Percentiles rank a stretch among this genome's conserved stretches.
These are phyloP conservation scores for Leucosporidium creatinivorum DNA, from an alignment of 768 basidiomycete genomes.

Conservation along the genomic window DNA sequence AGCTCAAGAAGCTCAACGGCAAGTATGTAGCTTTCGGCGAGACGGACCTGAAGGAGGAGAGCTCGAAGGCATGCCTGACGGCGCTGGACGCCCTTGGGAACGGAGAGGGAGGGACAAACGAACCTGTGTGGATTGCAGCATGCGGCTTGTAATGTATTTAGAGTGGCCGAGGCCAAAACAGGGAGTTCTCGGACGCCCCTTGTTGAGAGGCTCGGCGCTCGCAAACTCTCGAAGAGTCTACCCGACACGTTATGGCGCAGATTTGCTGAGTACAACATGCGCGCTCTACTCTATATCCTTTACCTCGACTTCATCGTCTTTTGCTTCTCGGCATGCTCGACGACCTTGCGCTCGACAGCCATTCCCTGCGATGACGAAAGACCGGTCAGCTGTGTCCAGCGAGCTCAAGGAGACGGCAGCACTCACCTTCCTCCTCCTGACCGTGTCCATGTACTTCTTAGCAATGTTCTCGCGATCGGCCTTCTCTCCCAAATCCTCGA, in stretches of 20 bases:
- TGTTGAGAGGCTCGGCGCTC: too few relatives aligned
- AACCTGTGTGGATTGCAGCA: conserved; percentile 48
- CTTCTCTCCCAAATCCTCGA: conserved; percentile 95
- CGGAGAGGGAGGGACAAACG: conserved; percentile 40
- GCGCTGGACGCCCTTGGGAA: conserved; percentile 43
- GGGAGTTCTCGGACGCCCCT: too few relatives aligned
- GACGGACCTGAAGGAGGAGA: conserved; percentile 38
- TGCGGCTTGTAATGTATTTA: conserved; percentile 39
- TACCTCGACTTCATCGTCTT: conserved; percentile 57
- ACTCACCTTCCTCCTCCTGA: conserved; percentile 28
- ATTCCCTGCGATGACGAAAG: conserved; percentile 52
- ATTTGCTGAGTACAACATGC: too few relatives aligned
- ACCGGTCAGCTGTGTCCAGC: neutral
- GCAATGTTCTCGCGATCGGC: conserved; percentile 90
- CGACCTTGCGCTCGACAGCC: conserved; percentile 90
- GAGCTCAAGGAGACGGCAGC: neutral
- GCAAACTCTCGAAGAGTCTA: too few relatives aligned
- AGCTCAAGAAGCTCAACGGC: conserved; percentile 49
- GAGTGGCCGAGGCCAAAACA: too few relatives aligned
- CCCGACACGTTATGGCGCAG: too few relatives aligned
- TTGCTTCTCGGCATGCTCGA: conserved; percentile 95
- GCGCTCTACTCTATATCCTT: neutral
- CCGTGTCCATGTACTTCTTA: conserved; percentile 45
- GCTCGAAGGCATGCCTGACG: conserved; percentile 41
- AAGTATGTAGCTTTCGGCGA: conserved; percentile 50